Percentiles rank a stretch among this genome's conserved stretches.
These are phyloP conservation scores for Fusarium sp. DNA, from an alignment of 2,329 filamentous ascomycete genomes.

Conservation along the genomic window DNA sequence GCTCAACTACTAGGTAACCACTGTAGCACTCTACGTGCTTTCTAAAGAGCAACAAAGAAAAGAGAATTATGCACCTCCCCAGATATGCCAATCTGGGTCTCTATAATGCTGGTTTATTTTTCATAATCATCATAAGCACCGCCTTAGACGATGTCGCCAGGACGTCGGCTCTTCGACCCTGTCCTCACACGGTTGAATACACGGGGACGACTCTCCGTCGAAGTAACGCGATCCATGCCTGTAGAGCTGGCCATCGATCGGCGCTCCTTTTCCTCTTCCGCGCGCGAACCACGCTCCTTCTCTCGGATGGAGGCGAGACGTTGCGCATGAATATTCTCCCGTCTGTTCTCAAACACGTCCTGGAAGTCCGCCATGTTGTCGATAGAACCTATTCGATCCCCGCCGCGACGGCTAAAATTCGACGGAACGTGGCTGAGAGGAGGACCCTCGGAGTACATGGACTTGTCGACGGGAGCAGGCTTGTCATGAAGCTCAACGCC, in stretches of 20 bases:
- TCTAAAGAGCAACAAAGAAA: neutral
- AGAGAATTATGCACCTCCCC: constrained; percentile 23
- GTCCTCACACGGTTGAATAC: constrained; percentile 51
- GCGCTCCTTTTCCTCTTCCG: constrained; percentile 48
- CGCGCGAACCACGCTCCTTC: constrained; percentile 51
- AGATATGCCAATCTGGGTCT: constrained; percentile 32
- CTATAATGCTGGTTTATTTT: constrained; percentile 21
- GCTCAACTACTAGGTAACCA: constrained; percentile 1
- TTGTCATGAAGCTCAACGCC: constrained; percentile 28
- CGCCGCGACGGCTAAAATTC: constrained; percentile 31
- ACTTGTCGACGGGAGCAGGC: constrained; percentile 11
- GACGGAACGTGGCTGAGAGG: constrained; percentile 32
- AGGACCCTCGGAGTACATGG: constrained; percentile 30
- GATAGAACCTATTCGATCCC: constrained; percentile 49
- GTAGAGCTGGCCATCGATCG: constrained; percentile 47
- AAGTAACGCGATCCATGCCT: constrained; percentile 43
- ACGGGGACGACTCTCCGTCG: constrained; percentile 48
- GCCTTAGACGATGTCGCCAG: constrained; percentile 49
- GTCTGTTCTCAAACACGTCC: constrained; percentile 61
- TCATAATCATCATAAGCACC: constrained; percentile 36
- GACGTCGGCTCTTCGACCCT: constrained; percentile 47
- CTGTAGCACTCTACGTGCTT: constrained; percentile 16
- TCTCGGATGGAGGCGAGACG: constrained; percentile 57
- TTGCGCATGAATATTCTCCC: constrained; percentile 53
- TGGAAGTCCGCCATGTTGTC: constrained; percentile 58